Evolutionary conservation across 108 stramenopile genomes (phyloP), one percentile per base, ranked within the genome.

Genomic region (Heterococcus sp.): DNA sequence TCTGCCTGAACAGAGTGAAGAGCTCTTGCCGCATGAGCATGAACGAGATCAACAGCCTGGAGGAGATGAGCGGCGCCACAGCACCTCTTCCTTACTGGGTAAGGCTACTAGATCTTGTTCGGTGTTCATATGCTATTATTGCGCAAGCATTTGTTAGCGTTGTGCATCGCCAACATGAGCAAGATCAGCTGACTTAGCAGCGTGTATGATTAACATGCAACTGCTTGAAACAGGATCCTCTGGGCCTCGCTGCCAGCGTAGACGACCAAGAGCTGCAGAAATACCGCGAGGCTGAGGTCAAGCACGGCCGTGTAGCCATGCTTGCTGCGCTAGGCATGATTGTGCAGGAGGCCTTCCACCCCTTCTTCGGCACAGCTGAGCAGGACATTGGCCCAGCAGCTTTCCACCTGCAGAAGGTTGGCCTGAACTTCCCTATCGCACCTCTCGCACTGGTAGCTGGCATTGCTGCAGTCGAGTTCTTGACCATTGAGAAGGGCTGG

Each of bases 261-360:
- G n/a, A n/a, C n/a, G n/a, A n/a, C n/a, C n/a, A n/a, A n/a, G n/a
- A n/a, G n/a, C n/a, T n/a, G n/a, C n/a, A n/a, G n/a, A n/a, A n/a
- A n/a, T n/a, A n/a, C n/a, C n/a, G n/a, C n/a, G n/a, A n/a, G n/a
- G n/a, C n/a, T n/a, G n/a, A n/a, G n/a, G n/a, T n/a, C n/a, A n/a
- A n/a, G n/a, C n/a, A n/a, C n/a, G 91, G 90, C 8, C 78, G 91
- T 37, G 65, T 91, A 29, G 87, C 89, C 32, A 90, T 92, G 91
- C 73, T 90, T 34, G 90, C 90, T 2, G 72, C 88, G 28, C 68
- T 89, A 32, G 87, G 87, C 36, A 82, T 87, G 69, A 69, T 87
- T 35, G 64, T 84, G 29, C 79, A 78, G 69, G 78, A 88, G 3
- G 64, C 86, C 37, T 58, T 58, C 46, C 87, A 87, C 75, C 90